Base-by-base conservation (phyloP, 2,329 filamentous ascomycete genomes). In the Microdochium paspali region DNA sequence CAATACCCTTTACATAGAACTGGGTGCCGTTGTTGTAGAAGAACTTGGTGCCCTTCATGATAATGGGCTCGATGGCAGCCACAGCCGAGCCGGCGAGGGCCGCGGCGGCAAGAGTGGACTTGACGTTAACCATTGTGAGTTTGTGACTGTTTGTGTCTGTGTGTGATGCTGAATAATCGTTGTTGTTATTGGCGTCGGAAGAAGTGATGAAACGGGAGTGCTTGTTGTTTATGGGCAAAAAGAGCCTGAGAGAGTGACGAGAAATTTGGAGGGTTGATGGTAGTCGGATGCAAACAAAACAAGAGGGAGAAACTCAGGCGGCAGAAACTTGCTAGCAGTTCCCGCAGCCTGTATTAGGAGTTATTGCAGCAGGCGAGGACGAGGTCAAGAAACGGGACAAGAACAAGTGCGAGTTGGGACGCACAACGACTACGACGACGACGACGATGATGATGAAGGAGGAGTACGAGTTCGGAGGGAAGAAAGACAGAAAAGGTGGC, bases 1-100 rank as follows among this genome's bases (percentile, higher is more conserved):
- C 86, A 56, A 90, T 73, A 67, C 86, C 86, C 56, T 78, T 79
- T 60, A 90, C 85, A 69, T 77, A 85, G 64, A 65, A 65, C 50
- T 65, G 62, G 7, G 61, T 56, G n/a, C 62, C 62, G 45, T 72
- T 79, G 66, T 84, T 78, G 68, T 82, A 85, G 73, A 87, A 90
- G 74, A 90, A 87, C 48, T 64, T 64, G 52, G 53, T 51, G 21
- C 61, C 61, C 54, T 61, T 64, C 57, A 58, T 58, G 45, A 63
- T 45, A 26, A 64, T 62, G 45, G 61, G 59, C 28, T 63, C 61
- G 31, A 63, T 46, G 2, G 59, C 55, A 20, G 55, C 55, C 32
- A 51, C 51, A 44, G 52, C 53, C 46, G 53, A 50, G 24, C 60
- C 58, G 32, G 62, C 50, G 48, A 62, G 48, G 47, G 61, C 31